Percentiles rank a stretch among this genome's conserved stretches.
Conservation (phyloP, 129 eudicot genomes). For the Kitagawia praeruptora region DNA sequence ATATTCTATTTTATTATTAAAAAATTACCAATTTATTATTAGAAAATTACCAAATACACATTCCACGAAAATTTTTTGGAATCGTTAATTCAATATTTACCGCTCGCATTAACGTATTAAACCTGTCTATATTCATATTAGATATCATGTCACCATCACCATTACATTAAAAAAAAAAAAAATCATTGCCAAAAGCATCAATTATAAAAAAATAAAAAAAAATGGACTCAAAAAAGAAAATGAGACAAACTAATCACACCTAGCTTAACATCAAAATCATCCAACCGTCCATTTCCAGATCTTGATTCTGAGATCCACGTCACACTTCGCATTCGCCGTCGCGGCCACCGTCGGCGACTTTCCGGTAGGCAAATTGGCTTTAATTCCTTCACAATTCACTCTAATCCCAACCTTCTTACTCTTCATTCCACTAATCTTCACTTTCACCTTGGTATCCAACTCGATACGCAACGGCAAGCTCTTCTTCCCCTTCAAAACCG, state of each 20-base stretch:
- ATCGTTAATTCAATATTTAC: background rate
- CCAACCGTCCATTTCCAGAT: constrained; percentile 58
- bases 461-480: constrained; percentile 34
- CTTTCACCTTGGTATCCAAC: constrained; percentile 59
- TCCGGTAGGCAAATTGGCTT: constrained; percentile 35
- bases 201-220: background rate
- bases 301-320: constrained; percentile 59
- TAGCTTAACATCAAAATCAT: background rate
- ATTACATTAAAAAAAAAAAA: background rate
- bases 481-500: constrained; percentile 35
- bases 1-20: too few species aligned
- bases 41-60: too few species aligned
- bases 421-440: constrained; percentile 44
- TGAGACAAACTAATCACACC: constrained; percentile 12
- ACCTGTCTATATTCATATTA: background rate
- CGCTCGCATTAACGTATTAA: background rate
- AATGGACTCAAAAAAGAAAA: background rate
- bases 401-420: constrained; percentile 51
- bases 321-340: constrained; percentile 45
- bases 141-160: background rate
- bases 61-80: too few species aligned
- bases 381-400: constrained; percentile 50
- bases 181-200: background rate
- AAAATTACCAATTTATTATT: too few species aligned
- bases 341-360: constrained; percentile 33